These are phyloP conservation scores for Lentinus brumalis DNA, from an alignment of 768 basidiomycete species.

Conservation along the genomic window DNA sequence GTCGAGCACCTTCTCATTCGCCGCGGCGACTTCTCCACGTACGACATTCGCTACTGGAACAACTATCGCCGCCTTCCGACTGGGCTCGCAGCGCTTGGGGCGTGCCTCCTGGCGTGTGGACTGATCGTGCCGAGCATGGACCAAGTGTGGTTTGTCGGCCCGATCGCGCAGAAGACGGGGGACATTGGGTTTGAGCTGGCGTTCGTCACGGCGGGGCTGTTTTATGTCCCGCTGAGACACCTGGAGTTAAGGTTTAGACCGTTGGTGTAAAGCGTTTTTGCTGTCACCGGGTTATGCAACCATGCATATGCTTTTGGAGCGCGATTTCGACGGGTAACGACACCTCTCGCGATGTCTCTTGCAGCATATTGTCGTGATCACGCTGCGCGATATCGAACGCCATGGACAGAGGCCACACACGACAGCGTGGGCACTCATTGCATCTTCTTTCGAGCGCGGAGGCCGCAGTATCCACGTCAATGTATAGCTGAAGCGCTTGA, in stretches of 20 bases:
- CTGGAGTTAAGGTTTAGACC: conserved; percentile 33
- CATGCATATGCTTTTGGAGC: no score
- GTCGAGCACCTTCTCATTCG: conserved; percentile 72
- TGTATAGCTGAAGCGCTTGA: no score
- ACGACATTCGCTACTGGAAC: conserved; percentile 59
- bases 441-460: no score
- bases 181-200: conserved; percentile 75
- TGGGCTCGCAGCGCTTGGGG: conserved; percentile 60
- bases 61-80: conserved; percentile 53
- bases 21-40: conserved; percentile 45
- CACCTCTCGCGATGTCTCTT: no score
- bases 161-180: conserved; percentile 62
- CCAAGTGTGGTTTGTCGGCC: conserved; percentile 72
- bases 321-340: no score
- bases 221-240: conserved; percentile 57
- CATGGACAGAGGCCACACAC: no score
- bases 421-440: no score
- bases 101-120: conserved; percentile 52
- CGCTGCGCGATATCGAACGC: no score
- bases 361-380: no score
- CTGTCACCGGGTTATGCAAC: background rate
- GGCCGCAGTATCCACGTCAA: no score
- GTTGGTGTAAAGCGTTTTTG: conserved; percentile 16
- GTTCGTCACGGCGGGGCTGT: conserved; percentile 44
- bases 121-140: conserved; percentile 68